Percentiles rank a stretch among this genome's conserved stretches.
These are phyloP conservation scores for Aspergillus aculeatus DNA, from an alignment of 2,329 filamentous ascomycete species.

Conservation along the genomic window DNA sequence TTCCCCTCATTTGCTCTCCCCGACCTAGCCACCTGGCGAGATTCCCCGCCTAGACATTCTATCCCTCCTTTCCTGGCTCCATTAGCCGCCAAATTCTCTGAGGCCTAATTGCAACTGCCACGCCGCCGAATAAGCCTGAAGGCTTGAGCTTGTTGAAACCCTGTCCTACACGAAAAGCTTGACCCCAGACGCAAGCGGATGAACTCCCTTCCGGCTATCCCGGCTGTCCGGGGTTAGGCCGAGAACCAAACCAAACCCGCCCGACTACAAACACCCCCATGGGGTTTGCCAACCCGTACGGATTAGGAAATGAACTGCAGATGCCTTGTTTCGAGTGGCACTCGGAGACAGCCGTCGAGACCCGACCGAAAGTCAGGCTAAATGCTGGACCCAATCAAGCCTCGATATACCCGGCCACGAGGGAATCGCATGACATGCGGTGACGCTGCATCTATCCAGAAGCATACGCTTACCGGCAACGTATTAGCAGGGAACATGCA, in stretches of 20 bases:
- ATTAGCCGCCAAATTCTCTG: not conserved
- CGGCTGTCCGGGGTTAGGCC: not conserved
- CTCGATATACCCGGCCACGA: not conserved
- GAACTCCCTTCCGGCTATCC: not conserved
- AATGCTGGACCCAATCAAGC: not conserved
- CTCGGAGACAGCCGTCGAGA: not conserved
- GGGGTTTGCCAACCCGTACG: not conserved
- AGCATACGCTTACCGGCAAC: not conserved
- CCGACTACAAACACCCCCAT: not conserved
- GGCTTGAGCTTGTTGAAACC: not conserved
- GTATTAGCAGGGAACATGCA: not conserved
- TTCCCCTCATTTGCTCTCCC: no score
- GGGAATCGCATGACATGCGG: not conserved
- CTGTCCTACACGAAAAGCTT: not conserved
- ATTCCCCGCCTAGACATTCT: not conserved
- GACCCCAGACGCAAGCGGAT: not conserved
- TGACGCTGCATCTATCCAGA: not conserved
- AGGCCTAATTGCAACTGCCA: not conserved
- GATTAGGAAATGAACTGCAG: not conserved
- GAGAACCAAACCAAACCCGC: not conserved
- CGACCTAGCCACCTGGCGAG: no score
- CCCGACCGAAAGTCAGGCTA: not conserved
- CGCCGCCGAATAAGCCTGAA: not conserved
- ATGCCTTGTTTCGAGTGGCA: not conserved
- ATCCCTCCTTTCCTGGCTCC: not conserved